Evolutionary conservation across 2,329 filamentous ascomycete species (phyloP).

Genomic region (Phialocephala sp.): DNA sequence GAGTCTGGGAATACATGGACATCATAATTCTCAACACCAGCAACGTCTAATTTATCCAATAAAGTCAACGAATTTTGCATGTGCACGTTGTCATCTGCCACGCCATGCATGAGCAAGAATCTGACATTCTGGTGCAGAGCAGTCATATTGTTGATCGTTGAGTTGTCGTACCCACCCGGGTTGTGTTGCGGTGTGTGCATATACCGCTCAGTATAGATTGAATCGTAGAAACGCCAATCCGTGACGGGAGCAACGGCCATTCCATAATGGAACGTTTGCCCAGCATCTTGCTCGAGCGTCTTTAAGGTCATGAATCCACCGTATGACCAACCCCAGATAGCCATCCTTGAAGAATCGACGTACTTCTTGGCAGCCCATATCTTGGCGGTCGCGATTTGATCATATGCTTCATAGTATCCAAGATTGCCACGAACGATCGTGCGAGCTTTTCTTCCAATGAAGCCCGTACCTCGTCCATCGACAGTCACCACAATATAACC

Average conservation of each 20-base stretch:
- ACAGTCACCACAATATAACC: slow-evolving; percentile 96
- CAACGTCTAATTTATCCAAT: slow-evolving; percentile 84
- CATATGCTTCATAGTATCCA: slow-evolving; percentile 81
- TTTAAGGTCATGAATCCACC: slow-evolving; percentile 96
- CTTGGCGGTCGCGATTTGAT: slow-evolving; percentile 90
- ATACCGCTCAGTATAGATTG: slow-evolving; percentile 93
- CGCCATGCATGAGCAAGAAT: slow-evolving; percentile 94
- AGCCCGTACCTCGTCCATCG: slow-evolving; percentile 92
- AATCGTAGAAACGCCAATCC: slow-evolving; percentile 96
- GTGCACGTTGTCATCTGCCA: slow-evolving; percentile 97
- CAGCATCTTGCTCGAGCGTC: slow-evolving; percentile 88
- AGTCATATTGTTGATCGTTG: slow-evolving; percentile 74
- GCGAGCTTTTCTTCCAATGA: slow-evolving; percentile 81
- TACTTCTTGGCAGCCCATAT: slow-evolving; percentile 83
- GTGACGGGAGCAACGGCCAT: slow-evolving; percentile 99
- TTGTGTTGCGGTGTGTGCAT: slow-evolving; percentile 96
- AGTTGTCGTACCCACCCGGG: slow-evolving; percentile 73
- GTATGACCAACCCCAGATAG: slow-evolving; percentile 99
- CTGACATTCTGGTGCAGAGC: slow-evolving; percentile 78
- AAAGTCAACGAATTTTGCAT: slow-evolving; percentile 91
- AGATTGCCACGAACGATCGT: slow-evolving; percentile 83
- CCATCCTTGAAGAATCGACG: slow-evolving; percentile 80
- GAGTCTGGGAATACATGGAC: slow-evolving; percentile 96
- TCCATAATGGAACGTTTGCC: slow-evolving; percentile 90
- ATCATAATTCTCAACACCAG: slow-evolving; percentile 88